A percentile compares a stretch with the other conserved stretches of the same genome.
These are phyloP conservation scores for Chenopodium album DNA, from an alignment of 148 eudicot genomes.

Conservation along the genomic window DNA sequence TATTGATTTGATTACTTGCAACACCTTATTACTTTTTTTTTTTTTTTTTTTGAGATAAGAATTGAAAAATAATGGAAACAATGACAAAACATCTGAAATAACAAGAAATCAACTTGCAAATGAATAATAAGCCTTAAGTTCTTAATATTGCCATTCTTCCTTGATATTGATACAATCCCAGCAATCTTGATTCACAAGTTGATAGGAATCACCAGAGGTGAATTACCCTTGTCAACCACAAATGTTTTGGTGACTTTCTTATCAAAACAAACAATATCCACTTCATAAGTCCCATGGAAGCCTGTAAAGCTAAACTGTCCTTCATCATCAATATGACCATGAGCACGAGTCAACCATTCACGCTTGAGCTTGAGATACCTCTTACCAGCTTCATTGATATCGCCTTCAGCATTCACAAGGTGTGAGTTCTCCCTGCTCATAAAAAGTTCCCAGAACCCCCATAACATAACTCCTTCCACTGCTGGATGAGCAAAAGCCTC, in stretches of 20 bases:
- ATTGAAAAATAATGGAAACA: not conserved
- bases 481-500: slow-evolving; percentile 92
- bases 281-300: slow-evolving; percentile 76
- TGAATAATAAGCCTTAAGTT: not conserved
- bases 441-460: slow-evolving; percentile 97
- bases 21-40: not conserved
- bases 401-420: slow-evolving; percentile 90
- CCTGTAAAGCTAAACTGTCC: slow-evolving; percentile 76
- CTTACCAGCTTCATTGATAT: slow-evolving; percentile 77
- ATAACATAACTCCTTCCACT: slow-evolving; percentile 76
- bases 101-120: not conserved
- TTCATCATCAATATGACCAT: slow-evolving; percentile 63
- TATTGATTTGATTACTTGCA: not conserved
- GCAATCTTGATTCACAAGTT: slow-evolving; percentile 13
- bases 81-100: too few relatives aligned
- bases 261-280: slow-evolving; percentile 41
- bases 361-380: slow-evolving; percentile 57
- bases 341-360: slow-evolving; percentile 66
- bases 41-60: not conserved
- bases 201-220: slow-evolving; percentile 49
- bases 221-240: slow-evolving; percentile 69
- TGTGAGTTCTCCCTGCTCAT: slow-evolving; percentile 72
- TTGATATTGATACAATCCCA: slow-evolving; percentile 1
- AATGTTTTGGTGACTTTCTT: slow-evolving; percentile 55
- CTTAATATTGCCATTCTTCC: not conserved